Evolutionary conservation across 2,329 filamentous ascomycete genomes (phyloP), one percentile per base, ranked within the genome.

Genomic region (Leptographium wingfieldii): DNA sequence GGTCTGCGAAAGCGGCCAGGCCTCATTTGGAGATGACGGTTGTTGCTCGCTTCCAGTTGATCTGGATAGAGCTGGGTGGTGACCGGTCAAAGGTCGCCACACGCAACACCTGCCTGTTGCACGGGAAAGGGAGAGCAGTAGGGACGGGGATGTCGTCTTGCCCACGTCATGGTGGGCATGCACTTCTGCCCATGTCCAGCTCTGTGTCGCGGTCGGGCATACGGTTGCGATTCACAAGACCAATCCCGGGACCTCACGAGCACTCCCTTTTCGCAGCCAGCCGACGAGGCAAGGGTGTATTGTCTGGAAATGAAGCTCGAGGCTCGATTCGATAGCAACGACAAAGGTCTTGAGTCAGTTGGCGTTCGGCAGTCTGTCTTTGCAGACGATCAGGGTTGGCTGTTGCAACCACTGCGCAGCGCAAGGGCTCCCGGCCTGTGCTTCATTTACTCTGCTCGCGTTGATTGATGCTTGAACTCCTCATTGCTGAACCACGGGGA

Each of bases 51-150:
- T 14, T 35, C 40, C 40, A 11, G 7, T n/a, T 33, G 31, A 7
- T 25, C n/a, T 43, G 53, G 46, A 33, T 40, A 12, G 46, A 19
- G 38, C 43, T 49, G 35, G 31, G 29, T 51, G 46, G n/a, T 19
- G 48, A 33, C 58, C 25, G 38, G 55, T 57, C 40, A 55, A 22
- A 60, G 40, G 59, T 22, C 55, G 31, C 59, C 59, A 19, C 25
- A 27, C n/a, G 31, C 55, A 46, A 57, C 51, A 33, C 53, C 27
- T 46, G 38, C 29, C 43, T 22, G 33, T 33, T 10, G n/a, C 43
- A 14, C 25, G 9, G 35, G 33, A 46, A 43, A 22, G 38, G 54
- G 33, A 38, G 33, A n/a, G 33, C 33, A 35, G 29, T 38, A 46
- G 35, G 25, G 35, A 31, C 14, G 14, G 10, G n/a, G 10, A 19